Base-by-base conservation (phyloP, 2,329 filamentous ascomycete genomes). In the Trichoderma sp. region DNA sequence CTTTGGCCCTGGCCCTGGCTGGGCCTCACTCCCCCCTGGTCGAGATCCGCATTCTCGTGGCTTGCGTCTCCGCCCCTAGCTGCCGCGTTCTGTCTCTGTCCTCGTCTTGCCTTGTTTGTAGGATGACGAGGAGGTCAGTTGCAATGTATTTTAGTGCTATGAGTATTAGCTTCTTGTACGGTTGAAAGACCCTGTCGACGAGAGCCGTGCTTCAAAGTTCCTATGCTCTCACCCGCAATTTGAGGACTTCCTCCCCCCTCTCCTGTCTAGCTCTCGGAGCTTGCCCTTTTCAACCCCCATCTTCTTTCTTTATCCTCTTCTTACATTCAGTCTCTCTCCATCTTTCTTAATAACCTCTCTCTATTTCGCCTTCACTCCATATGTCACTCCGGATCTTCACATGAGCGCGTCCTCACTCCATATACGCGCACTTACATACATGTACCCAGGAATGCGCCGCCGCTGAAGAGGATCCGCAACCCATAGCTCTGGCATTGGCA, bases 51-150 rank as follows among this genome's bases (percentile, higher is more conserved):
- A 26, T 43, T 43, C 34, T 43, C 26, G 21, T 34, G 45, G 34
- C 34, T 30, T 50, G 30, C 58, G 10, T 17, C 58, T 50, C 59
- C 50, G 59, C 41, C 9, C 30, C 30, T 63, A n/a, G 28, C n/a
- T 43, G 45, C 52, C 54, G 50, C 50, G 34, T 43, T n/a, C 34
- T 43, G 26, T 26, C 41, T 41, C 41, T 54, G 48, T 39, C 34
- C 34, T 34, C 12, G 34, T 39, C 34, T 39, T 39, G 34, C 34
- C 34, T 39, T 39, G 28, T 30, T 10, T 10, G 30, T 28, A 34
- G 12, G 14, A 39, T 30, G 12, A 39, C 34, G 34, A 39, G 10
- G 34, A 39, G 34, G 34, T 39, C 34, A 39, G 14, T 2, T 39
- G 10, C 34, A 12, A 12, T 14, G 34, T 39, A 14, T 30, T 30